These are phyloP conservation scores for Halophytophthora polymorphica DNA, from an alignment of 352 stramenopile genomes.

Conservation along the genomic window DNA sequence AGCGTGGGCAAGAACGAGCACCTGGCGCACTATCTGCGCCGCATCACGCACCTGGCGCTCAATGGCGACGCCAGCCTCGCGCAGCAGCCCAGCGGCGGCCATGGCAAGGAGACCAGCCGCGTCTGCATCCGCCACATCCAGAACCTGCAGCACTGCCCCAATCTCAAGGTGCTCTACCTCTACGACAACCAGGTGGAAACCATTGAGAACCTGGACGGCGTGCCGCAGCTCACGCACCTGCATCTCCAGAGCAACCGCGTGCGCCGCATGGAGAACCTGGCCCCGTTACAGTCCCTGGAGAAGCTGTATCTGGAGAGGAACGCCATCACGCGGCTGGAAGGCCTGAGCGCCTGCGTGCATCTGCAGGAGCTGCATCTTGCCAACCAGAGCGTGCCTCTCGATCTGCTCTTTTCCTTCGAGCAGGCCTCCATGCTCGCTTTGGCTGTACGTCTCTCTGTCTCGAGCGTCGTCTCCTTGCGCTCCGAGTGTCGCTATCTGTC, in stretches of 20 bases:
- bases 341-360: conserved; percentile 18
- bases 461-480: not conserved
- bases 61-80: conserved; percentile 40
- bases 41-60: conserved; percentile 68
- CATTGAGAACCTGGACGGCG: conserved; percentile 54
- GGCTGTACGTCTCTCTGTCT: conserved; percentile 21
- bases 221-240: conserved; percentile 59
- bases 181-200: conserved; percentile 69
- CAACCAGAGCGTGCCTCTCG: conserved; percentile 42
- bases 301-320: conserved; percentile 79
- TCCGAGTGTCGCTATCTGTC: not conserved
- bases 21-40: conserved; percentile 66
- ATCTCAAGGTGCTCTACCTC: conserved; percentile 72
- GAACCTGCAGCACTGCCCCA: conserved; percentile 59
- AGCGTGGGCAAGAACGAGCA: conserved; percentile 64
- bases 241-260: conserved; percentile 75
- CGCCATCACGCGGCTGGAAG: conserved; percentile 53
- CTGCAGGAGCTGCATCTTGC: conserved; percentile 69
- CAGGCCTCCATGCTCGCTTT: conserved; percentile 35
- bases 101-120: not conserved
- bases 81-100: conserved; percentile 3
- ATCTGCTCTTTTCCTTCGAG: conserved; percentile 44
- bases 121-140: conserved; percentile 40
- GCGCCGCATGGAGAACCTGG: conserved; percentile 45
- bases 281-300: conserved; percentile 39